Base-by-base conservation (phyloP, 164 flowering plant species). In the Chloranthus sessilifolius region DNA sequence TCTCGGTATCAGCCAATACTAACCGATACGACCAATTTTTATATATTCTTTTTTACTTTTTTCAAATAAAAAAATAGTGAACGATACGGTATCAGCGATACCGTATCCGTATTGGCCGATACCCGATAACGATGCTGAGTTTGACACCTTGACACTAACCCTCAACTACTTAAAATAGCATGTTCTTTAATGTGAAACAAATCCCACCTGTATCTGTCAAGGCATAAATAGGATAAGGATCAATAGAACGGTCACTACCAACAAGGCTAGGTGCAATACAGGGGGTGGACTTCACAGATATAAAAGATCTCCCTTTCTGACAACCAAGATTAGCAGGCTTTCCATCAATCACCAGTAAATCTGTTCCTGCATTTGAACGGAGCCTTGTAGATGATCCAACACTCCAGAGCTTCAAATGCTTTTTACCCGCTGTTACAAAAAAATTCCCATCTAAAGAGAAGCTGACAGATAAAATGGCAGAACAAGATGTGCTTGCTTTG, bases 351-450 rank as follows among this genome's bases (percentile, higher is more conserved):
- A 63, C 23, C 29, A 65, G 43, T 36, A 71, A 63, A 11, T 56
- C 61, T 6, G 62, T 16, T 48, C 73, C 61, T 44, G 48, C 52
- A 43, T 42, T 72, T 29, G 67, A 40, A 12, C 61, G 66, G 29
- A 58, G 47, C 58, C 60, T 72, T 45, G 72, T 57, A 59, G 74
- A 65, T 24, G 67, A 54, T 41, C 67, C 70, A 48, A 82, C 21
- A 29, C 67, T 63, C 87, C 88, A 83, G 52, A 74, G 60, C 50
- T 77, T 83, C 66, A 83, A 57, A 56, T 83, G 88, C 61, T 77
- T 83, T 49, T 76, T 79, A 28, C 88, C 85, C 55, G 78, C 76
- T 45, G 85, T 79, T 41, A 79, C 55, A 44, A 85, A 54, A 53
- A 55, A 66, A 39, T 68, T 74, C 43, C 66, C 80, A 71, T 81